Evolutionary conservation across 2,329 filamentous ascomycete genomes (phyloP), one percentile per base, ranked within the genome.

Genomic region (Fusarium aywerte): DNA sequence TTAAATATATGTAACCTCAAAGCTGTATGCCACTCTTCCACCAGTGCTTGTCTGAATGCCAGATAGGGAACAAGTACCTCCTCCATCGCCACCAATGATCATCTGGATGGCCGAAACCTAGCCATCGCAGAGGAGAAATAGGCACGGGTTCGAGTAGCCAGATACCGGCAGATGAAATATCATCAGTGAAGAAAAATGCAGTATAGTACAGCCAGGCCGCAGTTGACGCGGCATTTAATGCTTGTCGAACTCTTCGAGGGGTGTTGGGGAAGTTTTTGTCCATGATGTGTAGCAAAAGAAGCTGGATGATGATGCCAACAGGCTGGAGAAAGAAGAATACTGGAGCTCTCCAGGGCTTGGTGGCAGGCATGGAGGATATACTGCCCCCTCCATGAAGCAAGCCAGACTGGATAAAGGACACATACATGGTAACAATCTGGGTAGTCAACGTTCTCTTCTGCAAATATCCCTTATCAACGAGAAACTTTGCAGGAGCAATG

Each of bases 61-160:
- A 89, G 10, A 70, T 70, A 2, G 84, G 82, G 21, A 88, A 76
- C 62, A 85, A 80, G 21, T 83, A 76, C 31, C 81, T 75, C 65
- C 83, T 82, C 87, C 90, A 93, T 70, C 91, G 87, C 86, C 87
- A 92, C 83, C 87, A 89, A 1, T 83, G 79, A 71, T 91, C 88
- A 1, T 84, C 86, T 18, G 82, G 77, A 2, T 80, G 79, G 0
- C 90, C 91, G 32, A 90, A 80, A 0, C 91, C 90, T 16, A 94
- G 32, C 3, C 84, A 86, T 25, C 92, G 83, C n/a, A 93, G 74
- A 1, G 85, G 74, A 53, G 92, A 96, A 10, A 95, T 67, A 0
- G 93, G 92, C n/a, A 97, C 79, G 0, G 93, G 92, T 77, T 97
- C 93, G 63, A 88, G 88, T 15, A 96, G 77, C 91, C 92, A 97